phyloP scores from a whole-genome alignment of 306 rosid species.

The Bauhinia variegata region DNA sequence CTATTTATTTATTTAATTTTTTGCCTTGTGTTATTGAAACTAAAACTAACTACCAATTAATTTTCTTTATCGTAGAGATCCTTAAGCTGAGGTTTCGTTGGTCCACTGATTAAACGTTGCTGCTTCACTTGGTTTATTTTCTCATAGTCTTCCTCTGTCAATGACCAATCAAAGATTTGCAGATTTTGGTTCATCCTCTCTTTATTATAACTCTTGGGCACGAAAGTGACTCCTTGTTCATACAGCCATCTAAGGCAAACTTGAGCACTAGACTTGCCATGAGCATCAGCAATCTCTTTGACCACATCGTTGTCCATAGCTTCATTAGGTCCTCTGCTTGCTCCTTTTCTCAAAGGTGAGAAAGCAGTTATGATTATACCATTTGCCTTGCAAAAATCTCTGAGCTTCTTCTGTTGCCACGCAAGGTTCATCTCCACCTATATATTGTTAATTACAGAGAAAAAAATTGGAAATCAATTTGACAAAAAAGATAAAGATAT shows the following conservation, averaged over 20 bases:
- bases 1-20: too few species aligned
- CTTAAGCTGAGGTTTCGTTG: constrained; percentile 27
- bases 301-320: constrained; percentile 32
- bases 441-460: too few species aligned
- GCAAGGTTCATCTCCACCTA: constrained; percentile 46
- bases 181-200: constrained; percentile 39
- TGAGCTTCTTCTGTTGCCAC: constrained; percentile 45
- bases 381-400: constrained; percentile 39
- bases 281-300: constrained; percentile 25
- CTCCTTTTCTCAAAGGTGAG: constrained; percentile 41
- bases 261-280: constrained; percentile 35
- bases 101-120: constrained; percentile 19
- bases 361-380: constrained; percentile 39
- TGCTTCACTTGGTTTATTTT: constrained; percentile 17
- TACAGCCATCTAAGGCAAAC: constrained; percentile 38
- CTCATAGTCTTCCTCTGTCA: constrained; percentile 24
- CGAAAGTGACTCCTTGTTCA: constrained; percentile 30
- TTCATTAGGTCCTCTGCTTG: constrained; percentile 34
- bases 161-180: constrained; percentile 35
- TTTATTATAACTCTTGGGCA: not conserved
- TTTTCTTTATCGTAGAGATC: constrained; percentile 33
- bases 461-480: too few species aligned
- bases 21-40: too few species aligned
- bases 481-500: too few species aligned
- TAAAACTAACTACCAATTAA: too few species aligned